phyloP scores from a whole-genome alignment of 257 asterid species.

The Leptodermis oblonga region DNA sequence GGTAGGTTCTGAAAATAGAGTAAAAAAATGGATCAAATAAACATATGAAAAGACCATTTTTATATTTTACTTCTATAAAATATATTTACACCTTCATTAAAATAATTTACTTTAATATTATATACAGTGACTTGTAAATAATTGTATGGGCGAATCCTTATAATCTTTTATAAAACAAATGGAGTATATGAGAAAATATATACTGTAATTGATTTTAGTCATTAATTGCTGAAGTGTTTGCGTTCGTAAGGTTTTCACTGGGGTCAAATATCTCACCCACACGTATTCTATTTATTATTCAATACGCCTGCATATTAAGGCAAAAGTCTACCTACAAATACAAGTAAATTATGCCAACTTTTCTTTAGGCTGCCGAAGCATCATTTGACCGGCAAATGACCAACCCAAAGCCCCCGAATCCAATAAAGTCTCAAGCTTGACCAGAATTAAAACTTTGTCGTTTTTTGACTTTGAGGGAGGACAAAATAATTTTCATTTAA shows the following conservation, averaged over 20 bases:
- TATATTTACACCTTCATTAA: too few relatives aligned
- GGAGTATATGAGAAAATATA: too few relatives aligned
- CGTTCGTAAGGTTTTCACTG: background rate
- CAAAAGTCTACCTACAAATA: background rate
- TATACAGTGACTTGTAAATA: too few relatives aligned
- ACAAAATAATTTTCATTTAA: background rate
- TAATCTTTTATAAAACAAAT: too few relatives aligned
- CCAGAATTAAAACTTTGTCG: background rate
- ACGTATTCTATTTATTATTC: background rate
- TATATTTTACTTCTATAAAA: too few relatives aligned
- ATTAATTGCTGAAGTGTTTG: conserved; percentile 2
- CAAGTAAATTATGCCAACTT: background rate
- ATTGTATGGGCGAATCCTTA: too few relatives aligned
- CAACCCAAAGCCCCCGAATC: background rate
- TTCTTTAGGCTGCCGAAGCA: background rate
- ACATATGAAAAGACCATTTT: too few relatives aligned
- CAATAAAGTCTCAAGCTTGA: background rate
- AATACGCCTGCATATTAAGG: background rate
- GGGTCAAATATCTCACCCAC: background rate
- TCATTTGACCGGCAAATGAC: background rate
- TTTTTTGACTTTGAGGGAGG: conserved; percentile 1
- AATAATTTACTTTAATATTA: too few relatives aligned
- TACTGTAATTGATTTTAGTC: too few relatives aligned
- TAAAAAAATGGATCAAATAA: too few relatives aligned
- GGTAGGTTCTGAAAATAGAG: too few relatives aligned